These are phyloP conservation scores for Conringia planisiliqua DNA, from an alignment of 345 rosid species.

Conservation along the genomic window DNA sequence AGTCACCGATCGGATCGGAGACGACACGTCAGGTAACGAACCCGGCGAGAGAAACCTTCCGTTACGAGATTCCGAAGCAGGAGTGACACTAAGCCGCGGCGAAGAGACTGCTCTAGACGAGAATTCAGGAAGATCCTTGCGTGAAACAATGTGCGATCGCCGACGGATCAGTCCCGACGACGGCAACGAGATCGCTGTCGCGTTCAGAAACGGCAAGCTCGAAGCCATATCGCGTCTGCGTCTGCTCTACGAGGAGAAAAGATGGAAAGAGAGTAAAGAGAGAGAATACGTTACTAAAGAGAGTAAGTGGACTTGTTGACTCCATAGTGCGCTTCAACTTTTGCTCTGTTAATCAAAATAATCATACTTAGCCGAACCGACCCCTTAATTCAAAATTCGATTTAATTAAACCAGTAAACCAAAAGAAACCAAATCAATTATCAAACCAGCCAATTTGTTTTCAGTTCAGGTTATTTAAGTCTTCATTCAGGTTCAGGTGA, in stretches of 20 bases:
- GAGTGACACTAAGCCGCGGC: neutral
- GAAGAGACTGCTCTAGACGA: slow-evolving; percentile 13
- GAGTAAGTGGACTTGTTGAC: slow-evolving; percentile 16
- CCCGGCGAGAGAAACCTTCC: slow-evolving; percentile 35
- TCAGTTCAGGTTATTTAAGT: neutral
- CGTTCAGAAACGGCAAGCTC: slow-evolving; percentile 28
- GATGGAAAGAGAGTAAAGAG: neutral
- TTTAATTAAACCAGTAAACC: neutral
- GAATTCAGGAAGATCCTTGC: slow-evolving; percentile 19
- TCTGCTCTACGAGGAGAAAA: neutral
- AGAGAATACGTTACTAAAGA: neutral
- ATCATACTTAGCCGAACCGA: neutral
- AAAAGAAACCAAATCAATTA: neutral
- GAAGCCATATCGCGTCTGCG: slow-evolving; percentile 40
- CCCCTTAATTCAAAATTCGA: neutral
- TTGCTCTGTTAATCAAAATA: neutral
- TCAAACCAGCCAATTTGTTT: neutral
- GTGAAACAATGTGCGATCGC: slow-evolving; percentile 22
- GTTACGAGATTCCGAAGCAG: slow-evolving; percentile 1
- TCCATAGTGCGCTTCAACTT: slow-evolving; percentile 23
- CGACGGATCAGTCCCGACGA: slow-evolving; percentile 10
- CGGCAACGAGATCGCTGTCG: slow-evolving; percentile 15
- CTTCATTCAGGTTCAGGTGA: neutral
- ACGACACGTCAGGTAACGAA: neutral
- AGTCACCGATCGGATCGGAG: slow-evolving; percentile 34